Evolutionary conservation across 345 rosid genomes (phyloP), one percentile per base, ranked within the genome.

Genomic region (Moringa oleifera): DNA sequence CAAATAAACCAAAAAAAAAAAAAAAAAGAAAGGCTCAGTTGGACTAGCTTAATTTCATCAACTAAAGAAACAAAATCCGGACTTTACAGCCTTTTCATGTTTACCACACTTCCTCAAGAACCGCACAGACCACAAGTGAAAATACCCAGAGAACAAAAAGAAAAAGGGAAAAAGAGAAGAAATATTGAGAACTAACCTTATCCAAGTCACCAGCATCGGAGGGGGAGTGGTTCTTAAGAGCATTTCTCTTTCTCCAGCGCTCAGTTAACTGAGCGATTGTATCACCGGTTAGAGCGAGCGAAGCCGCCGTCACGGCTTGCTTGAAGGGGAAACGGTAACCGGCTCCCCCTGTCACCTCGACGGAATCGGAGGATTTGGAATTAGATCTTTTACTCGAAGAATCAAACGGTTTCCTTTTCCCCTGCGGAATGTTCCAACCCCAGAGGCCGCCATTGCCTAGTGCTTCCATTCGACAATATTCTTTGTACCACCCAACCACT

Each of bases 271-370:
- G 97, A 65, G 98, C 94, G 25, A 88, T 83, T 0, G 95, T 75
- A 67, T 90, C 98, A 8, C 97, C 98, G 19, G 92, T 62, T 19
- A 90, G 79, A 45, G 91, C 80, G 23, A 93, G 87, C 4, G 96
- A 79, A 1, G 86, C 87, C 15, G 97, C 91, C 9, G 91, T 88
- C 50, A 64, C 64, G 22, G 98, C 96, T 71, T 90, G 97, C 85
- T 90, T 90, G 7, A 88, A 58, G 18, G 97, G 98, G 75, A 93
- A 93, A 0, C 58, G 78, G 79, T 56, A 71, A 62, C 89, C 83
- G 23, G 74, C 23, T 22, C 53, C 50, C 19, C 79, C 82, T 15
- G 71, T 56, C 33, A 66, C 73, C 3, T 75, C 69, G 62, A 69
- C 77, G 24, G 80, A 83, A 62, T 76, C 91, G 0, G 87, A 80